Evolutionary conservation across 2,329 filamentous ascomycete genomes (phyloP).

Genomic region (Exophiala spinifera): DNA sequence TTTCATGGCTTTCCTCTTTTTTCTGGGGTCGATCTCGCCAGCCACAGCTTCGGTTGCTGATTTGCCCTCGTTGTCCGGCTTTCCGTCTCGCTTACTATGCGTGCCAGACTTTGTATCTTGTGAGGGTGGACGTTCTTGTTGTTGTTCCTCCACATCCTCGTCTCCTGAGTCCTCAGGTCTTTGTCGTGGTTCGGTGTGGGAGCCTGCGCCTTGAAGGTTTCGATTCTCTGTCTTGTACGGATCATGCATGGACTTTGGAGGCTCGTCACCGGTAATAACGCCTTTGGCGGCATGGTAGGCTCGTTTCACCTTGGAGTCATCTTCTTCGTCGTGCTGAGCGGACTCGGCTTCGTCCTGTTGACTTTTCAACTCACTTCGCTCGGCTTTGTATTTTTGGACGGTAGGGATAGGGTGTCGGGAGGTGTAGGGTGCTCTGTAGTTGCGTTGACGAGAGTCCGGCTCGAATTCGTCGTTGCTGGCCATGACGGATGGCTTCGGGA

Average conservation of each 20-base stretch:
- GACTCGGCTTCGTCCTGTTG: conserved; percentile 19
- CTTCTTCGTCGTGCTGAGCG: conserved; percentile 21
- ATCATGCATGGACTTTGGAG: conserved; percentile 10
- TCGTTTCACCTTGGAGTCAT: conserved; percentile 20
- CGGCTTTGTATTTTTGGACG: conserved; percentile 27
- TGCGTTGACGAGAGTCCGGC: conserved; percentile 12
- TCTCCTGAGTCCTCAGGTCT: neutral
- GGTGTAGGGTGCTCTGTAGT: conserved; percentile 21
- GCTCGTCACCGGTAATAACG: conserved; percentile 25
- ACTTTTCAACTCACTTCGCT: conserved; percentile 22
- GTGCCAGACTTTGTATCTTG: no score
- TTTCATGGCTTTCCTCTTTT: conserved; percentile 50
- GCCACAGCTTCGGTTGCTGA: conserved; percentile 27
- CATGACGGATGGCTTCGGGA: conserved; percentile 7
- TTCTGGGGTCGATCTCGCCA: conserved; percentile 39
- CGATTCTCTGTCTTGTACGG: conserved; percentile 26
- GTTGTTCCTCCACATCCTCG: neutral
- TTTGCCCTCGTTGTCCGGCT: conserved; percentile 14
- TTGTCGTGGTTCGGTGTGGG: conserved; percentile 1
- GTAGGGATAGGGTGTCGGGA: conserved; percentile 29
- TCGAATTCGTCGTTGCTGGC: conserved; percentile 19
- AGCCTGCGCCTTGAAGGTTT: conserved; percentile 11
- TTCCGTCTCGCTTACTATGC: neutral
- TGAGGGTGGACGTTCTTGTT: no score
- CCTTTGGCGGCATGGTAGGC: conserved; percentile 27